These are phyloP conservation scores for Baorangia bicolor DNA, from an alignment of 768 basidiomycete species.

Conservation along the genomic window DNA sequence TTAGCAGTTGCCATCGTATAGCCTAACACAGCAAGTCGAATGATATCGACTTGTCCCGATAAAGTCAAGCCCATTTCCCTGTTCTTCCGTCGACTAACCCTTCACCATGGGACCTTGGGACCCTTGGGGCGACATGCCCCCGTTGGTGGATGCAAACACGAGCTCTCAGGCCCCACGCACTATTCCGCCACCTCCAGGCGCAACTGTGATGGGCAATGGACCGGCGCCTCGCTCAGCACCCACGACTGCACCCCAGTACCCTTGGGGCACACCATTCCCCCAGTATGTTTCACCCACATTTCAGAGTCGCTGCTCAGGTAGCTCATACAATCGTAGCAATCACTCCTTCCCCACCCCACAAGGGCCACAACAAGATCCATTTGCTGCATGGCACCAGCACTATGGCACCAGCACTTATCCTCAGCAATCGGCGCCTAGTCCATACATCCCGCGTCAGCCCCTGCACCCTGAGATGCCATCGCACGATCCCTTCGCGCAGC, in stretches of 20 bases:
- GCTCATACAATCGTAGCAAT: neutral
- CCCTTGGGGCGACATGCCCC: slow-evolving; percentile 27
- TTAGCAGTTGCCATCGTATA: slow-evolving; percentile 1
- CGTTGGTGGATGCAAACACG: slow-evolving; percentile 21
- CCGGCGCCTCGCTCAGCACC: slow-evolving; percentile 13
- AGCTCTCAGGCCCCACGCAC: neutral
- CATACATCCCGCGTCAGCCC: slow-evolving; percentile 30
- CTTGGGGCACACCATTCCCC: slow-evolving; percentile 17
- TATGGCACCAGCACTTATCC: slow-evolving; percentile 4
- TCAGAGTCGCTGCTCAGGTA: neutral
- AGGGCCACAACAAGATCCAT: slow-evolving; percentile 20
- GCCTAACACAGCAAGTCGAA: slow-evolving; percentile 20
- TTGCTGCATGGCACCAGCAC: slow-evolving; percentile 5
- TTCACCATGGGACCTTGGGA: slow-evolving; percentile 17
- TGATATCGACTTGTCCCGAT: slow-evolving; percentile 22
- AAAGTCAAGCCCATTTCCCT: neutral
- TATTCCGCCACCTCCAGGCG: slow-evolving; percentile 29
- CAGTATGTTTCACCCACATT: slow-evolving; percentile 8
- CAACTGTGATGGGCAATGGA: slow-evolving; percentile 12
- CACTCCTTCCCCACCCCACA: slow-evolving; percentile 16
- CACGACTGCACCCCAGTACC: slow-evolving; percentile 1
- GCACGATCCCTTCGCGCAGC: slow-evolving; percentile 7
- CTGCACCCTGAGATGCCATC: slow-evolving; percentile 7
- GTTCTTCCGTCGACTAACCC: neutral
- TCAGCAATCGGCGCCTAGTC: slow-evolving; percentile 27